Base-by-base conservation (phyloP, 176 grass and related monocot genomes). In the Avena atlantica region DNA sequence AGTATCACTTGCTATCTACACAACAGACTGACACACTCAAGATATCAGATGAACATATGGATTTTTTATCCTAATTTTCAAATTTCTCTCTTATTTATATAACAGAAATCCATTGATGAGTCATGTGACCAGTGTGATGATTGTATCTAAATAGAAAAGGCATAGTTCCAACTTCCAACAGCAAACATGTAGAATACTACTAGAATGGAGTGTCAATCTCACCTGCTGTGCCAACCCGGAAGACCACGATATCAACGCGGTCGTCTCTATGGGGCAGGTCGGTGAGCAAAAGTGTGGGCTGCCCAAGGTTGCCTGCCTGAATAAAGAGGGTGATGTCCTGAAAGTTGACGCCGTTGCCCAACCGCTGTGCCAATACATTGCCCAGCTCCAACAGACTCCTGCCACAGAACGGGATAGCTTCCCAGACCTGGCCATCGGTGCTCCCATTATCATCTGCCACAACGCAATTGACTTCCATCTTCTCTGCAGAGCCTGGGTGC, bases 361-460 rank as follows among this genome's bases (percentile, higher is more conserved):
- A 9, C 62, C 44, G 64, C 49, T 70, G 21, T 53, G 81, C 74
- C 58, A 89, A 27, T 19, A 15, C 67, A 80, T 73, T 65, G 70
- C 76, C 87, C 76, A 89, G 77, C 48, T 72, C 76, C 63, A 50
- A 47, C 67, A 89, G 87, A 74, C 56, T 89, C 34, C 87, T 85
- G n/a, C 87, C 87, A 47, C 23, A 0, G 67, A 89, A 73, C 17
- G 21, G 12, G 13, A 65, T n/a, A 8, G 3, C 12, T 55, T 0
- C 62, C 67, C 16, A 11, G 3, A 9, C 31, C 37, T 2, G 45
- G 8, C 5, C 76, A 80, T 85, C 47, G 45, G 20, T 53, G 66
- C 31, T 79, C 19, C 82, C 87, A 44, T 80, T 65, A 21, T 74
- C n/a, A 89, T 80, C 76, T 14, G 83, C 83, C 76, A 53, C 15